Evolutionary conservation across 148 eudicot genomes (phyloP).

Genomic region (Euryodendron excelsum): DNA sequence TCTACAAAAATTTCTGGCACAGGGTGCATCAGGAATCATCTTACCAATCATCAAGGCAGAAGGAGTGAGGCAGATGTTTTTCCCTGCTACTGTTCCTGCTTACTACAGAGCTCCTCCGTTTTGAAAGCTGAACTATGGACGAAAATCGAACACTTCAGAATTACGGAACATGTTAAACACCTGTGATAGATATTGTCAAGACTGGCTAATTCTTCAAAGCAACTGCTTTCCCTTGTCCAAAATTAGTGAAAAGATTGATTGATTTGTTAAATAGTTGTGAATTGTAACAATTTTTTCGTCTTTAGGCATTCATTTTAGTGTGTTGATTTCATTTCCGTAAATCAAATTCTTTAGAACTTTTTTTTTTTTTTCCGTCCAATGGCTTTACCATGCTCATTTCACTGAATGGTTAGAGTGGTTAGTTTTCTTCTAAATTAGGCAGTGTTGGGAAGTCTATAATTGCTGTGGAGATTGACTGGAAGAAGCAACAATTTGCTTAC

Average conservation of each 20-base stretch:
- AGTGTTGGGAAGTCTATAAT: no score
- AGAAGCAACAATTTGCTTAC: no score
- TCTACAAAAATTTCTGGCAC: not conserved
- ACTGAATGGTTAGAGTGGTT: no score
- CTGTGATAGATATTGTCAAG: no score
- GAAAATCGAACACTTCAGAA: no score
- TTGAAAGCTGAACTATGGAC: not conserved
- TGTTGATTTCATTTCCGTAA: not conserved
- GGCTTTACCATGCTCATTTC: no score
- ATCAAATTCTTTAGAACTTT: no score
- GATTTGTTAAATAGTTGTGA: not conserved
- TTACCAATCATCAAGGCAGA: constrained; percentile 80
- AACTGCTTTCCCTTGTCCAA: no score
- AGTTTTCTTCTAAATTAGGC: no score
- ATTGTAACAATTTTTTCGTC: not conserved
- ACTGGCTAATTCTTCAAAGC: not conserved
- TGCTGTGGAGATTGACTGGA: no score
- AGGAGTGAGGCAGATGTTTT: constrained; percentile 79
- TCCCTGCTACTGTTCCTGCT: constrained; percentile 75
- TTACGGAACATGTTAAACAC: no score
- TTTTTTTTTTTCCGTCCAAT: no score
- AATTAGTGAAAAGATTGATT: not conserved
- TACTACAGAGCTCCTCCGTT: constrained; percentile 69
- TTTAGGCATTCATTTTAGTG: not conserved
- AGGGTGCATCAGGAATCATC: constrained; percentile 76